Evolutionary conservation across 192 early-diverging fungal genomes (phyloP), one percentile per base, ranked within the genome.

Genomic region (Podila clonocystis): DNA sequence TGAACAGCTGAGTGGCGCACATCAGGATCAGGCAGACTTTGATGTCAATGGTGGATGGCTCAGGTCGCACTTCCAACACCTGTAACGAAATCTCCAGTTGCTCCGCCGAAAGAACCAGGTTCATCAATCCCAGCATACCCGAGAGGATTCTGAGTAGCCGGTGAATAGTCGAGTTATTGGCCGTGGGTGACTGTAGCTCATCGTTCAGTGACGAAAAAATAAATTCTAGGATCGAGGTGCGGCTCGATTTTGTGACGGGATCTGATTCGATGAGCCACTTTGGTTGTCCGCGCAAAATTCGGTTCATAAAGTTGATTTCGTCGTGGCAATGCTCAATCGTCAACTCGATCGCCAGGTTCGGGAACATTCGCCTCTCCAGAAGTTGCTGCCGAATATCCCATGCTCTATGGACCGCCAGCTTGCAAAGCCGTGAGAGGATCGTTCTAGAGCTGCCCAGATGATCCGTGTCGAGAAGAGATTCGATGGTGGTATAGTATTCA

Each of bases 311-410:
- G 6, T 59, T 63, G 12, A 68, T 80, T 50, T 80, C 77, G 29
- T 80, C 77, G 29, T 80, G 77, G 38, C 77, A 80, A 28, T 80
- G 77, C 19, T 80, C 77, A 45, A 80, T 80, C 1, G 70, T 80
- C 58, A 80, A 62, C 31, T 80, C 77, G 22, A 80, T 64, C 30
- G 70, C 77, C 11, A 80, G 55, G 15, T 80, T 80, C 17, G 77
- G 71, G 22, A 73, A 72, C 55, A 72, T 60, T 52, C 58, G 63
- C 19, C 62, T 62, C 15, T 67, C 62, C n/a, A 80, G 55, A 11
- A 80, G 63, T 26, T 64, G 52, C 48, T 80, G 77, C 22, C 77
- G 70, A 4, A 80, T 58, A 63, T 62, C 55, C 70, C 77, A 80
- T 24, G 71, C 70, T 38, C 71, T 68, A 49, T 80, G 62, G 17